Conservation (phyloP, 495 filamentous ascomycete genomes). For the Podospora comata region DNA sequence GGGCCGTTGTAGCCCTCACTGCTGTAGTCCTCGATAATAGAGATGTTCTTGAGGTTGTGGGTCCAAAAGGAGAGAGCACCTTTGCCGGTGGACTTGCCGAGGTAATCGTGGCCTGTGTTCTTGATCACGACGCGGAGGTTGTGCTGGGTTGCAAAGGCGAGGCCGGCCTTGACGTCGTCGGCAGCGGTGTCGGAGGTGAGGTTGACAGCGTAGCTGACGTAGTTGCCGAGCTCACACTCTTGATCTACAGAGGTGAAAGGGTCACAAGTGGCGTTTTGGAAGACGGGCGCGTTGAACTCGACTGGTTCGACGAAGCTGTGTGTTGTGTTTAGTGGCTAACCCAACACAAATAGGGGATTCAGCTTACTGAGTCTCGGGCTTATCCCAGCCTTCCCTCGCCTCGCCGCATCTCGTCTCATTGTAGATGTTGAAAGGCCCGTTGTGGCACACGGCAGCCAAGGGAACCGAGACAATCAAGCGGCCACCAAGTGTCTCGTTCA, state of each 20-base stretch:
- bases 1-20: neutral
- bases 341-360: neutral
- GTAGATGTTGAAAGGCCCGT: neutral
- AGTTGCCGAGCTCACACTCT: neutral
- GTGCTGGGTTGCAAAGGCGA: neutral
- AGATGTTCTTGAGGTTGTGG: neutral
- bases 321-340: neutral
- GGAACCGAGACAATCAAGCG: neutral
- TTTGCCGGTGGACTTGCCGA: slow-evolving; percentile 1
- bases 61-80: neutral
- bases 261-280: neutral
- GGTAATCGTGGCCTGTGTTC: slow-evolving; percentile 1
- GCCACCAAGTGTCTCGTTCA: slow-evolving; percentile 1
- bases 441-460: neutral
- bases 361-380: neutral
- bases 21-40: neutral
- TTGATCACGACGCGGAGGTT: neutral
- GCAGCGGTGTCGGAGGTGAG: neutral
- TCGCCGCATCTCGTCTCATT: neutral
- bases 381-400: neutral
- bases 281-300: slow-evolving; percentile 1
- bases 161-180: neutral
- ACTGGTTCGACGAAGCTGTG: slow-evolving; percentile 3
- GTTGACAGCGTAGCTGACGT: slow-evolving; percentile 2
- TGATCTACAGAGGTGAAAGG: neutral